phyloP scores from a whole-genome alignment of 805 yeast species.

The Ogataea sp. region DNA sequence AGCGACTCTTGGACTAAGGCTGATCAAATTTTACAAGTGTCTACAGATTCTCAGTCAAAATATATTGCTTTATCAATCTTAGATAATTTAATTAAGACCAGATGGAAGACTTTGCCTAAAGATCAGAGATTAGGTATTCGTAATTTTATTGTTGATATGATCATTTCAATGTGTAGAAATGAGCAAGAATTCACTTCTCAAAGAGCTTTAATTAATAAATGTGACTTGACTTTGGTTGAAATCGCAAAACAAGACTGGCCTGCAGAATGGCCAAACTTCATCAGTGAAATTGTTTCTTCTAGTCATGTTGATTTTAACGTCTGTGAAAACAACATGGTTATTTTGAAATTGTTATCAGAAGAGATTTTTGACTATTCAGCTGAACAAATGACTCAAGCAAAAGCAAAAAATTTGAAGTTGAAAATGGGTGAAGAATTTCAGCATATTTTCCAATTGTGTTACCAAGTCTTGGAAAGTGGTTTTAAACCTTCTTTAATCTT shows the following conservation, averaged over 20 bases:
- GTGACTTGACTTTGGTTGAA: slow-evolving; percentile 89
- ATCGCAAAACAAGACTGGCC: slow-evolving; percentile 99
- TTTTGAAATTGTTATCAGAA: slow-evolving; percentile 80
- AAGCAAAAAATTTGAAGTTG: slow-evolving; percentile 71
- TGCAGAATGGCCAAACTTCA: slow-evolving; percentile 93
- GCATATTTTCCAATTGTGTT: slow-evolving; percentile 88
- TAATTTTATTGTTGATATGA: slow-evolving; percentile 90
- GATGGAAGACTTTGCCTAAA: slow-evolving; percentile 89
- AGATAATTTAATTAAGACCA: slow-evolving; percentile 81
- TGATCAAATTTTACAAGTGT: slow-evolving; percentile 75
- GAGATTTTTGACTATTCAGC: slow-evolving; percentile 95
- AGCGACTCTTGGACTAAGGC: slow-evolving; percentile 95
- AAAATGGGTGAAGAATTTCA: slow-evolving; percentile 88
- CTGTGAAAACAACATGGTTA: slow-evolving; percentile 96
- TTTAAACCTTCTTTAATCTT: slow-evolving; percentile 74
- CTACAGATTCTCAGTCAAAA: slow-evolving; percentile 79
- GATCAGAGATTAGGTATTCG: slow-evolving; percentile 90
- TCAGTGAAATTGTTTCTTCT: slow-evolving; percentile 85
- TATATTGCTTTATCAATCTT: slow-evolving; percentile 86
- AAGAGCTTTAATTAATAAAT: slow-evolving; percentile 82
- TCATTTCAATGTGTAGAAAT: slow-evolving; percentile 82
- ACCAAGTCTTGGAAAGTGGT: slow-evolving; percentile 86
- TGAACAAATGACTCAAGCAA: slow-evolving; percentile 95
- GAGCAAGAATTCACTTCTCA: slow-evolving; percentile 63
- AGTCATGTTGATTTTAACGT: slow-evolving; percentile 83